phyloP scores from a whole-genome alignment of 2,329 filamentous ascomycete species.

The Westerdykella aurantiaca region DNA sequence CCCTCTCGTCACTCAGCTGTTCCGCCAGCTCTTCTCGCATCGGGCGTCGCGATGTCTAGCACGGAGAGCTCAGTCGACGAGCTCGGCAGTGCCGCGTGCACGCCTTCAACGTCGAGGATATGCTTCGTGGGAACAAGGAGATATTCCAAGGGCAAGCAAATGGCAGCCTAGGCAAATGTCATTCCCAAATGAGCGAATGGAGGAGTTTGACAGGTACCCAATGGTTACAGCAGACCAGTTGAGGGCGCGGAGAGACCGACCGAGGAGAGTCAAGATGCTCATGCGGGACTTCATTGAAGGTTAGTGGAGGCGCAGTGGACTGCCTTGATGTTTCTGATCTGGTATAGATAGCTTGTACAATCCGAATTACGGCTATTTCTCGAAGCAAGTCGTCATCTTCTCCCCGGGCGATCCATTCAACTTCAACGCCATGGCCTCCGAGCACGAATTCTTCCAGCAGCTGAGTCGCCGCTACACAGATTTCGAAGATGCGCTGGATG shows the following conservation, averaged over 20 bases:
- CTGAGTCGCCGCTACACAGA: constrained; percentile 76
- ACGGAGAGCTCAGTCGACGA: constrained; percentile 39
- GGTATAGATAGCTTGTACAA: constrained; percentile 82
- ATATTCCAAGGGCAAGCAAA: constrained; percentile 55
- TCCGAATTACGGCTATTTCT: constrained; percentile 91
- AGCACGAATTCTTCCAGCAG: constrained; percentile 73
- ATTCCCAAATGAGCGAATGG: constrained; percentile 67
- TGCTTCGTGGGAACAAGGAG: constrained; percentile 25
- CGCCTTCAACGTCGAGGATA: constrained; percentile 27
- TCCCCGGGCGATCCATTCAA: constrained; percentile 85
- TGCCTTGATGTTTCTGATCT: constrained; percentile 7
- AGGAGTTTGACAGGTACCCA: constrained; percentile 77
- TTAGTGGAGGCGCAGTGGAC: constrained; percentile 32
- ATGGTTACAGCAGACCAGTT: constrained; percentile 79
- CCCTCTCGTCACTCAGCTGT: constrained; percentile 68
- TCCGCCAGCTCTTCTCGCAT: constrained; percentile 78
- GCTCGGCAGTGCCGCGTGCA: constrained; percentile 35
- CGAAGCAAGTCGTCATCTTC: constrained; percentile 95
- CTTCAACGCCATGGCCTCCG: constrained; percentile 75
- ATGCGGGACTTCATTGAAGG: constrained; percentile 96
- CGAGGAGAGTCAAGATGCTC: constrained; percentile 89
- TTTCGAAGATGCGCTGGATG: constrained; percentile 85
- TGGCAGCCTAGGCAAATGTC: constrained; percentile 83
- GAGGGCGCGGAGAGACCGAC: constrained; percentile 65
- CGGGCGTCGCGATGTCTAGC: constrained; percentile 50